Conservation (phyloP, 441 rosid species). For the Manihot esculenta region DNA sequence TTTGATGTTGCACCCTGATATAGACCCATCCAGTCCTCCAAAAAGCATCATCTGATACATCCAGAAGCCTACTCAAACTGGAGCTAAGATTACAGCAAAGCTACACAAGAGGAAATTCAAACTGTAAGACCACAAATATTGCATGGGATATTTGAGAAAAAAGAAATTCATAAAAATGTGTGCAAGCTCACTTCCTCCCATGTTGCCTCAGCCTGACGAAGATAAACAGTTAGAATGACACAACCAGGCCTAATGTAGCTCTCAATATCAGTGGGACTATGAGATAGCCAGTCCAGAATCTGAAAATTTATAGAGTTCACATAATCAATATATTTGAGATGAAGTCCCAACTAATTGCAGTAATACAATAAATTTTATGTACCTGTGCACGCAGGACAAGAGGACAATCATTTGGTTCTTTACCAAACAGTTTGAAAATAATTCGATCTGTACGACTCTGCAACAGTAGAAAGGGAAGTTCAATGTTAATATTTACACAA, state of each 20-base stretch:
- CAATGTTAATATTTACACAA: neutral
- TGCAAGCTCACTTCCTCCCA: slow-evolving; percentile 80
- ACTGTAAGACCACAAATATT: slow-evolving; percentile 22
- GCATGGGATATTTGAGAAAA: slow-evolving; percentile 10
- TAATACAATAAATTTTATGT: slow-evolving; percentile 21
- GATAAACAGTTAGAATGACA: slow-evolving; percentile 76
- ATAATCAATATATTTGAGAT: slow-evolving; percentile 19
- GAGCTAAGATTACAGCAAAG: slow-evolving; percentile 66
- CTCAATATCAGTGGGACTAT: slow-evolving; percentile 96
- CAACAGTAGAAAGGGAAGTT: slow-evolving; percentile 26
- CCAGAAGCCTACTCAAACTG: slow-evolving; percentile 78
- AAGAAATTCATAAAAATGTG: slow-evolving; percentile 9
- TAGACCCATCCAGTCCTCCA: slow-evolving; percentile 94
- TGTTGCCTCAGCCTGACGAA: slow-evolving; percentile 74
- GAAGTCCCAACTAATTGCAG: slow-evolving; percentile 12
- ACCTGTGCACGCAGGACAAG: slow-evolving; percentile 83
- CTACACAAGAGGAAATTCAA: slow-evolving; percentile 39
- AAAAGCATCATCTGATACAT: slow-evolving; percentile 64
- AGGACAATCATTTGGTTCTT: slow-evolving; percentile 90
- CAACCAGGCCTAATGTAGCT: slow-evolving; percentile 99
- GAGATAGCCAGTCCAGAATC: slow-evolving; percentile 90
- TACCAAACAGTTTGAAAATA: slow-evolving; percentile 88
- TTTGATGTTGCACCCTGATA: slow-evolving; percentile 67
- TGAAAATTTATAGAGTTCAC: slow-evolving; percentile 36
- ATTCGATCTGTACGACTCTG: slow-evolving; percentile 93